Conservation (phyloP, 2,329 filamentous ascomycete genomes). For the Phialemonium atrogriseum region DNA sequence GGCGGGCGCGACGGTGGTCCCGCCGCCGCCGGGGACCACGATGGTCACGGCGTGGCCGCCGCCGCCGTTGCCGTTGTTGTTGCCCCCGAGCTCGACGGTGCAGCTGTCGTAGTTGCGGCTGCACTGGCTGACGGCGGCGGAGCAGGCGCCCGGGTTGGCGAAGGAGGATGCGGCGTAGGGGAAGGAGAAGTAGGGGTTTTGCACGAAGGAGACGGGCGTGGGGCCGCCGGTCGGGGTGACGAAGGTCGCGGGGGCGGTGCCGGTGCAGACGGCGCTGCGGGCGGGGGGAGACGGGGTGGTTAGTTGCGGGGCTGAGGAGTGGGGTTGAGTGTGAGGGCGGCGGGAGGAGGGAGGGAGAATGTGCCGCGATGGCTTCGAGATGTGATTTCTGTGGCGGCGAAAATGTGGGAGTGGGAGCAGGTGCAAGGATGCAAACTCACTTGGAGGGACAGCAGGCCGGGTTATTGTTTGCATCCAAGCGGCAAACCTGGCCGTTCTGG, state of each 20-base stretch:
- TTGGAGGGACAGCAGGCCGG: conserved; percentile 47
- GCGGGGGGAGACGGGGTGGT: no score
- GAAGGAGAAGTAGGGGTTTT: conserved; percentile 52
- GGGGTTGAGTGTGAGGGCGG: no score
- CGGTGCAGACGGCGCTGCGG: conserved; percentile 45
- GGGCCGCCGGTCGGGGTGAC: conserved; percentile 20
- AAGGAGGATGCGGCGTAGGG: conserved; percentile 48
- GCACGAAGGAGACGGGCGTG: conserved; percentile 41
- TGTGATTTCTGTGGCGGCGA: no score
- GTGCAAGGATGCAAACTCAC: no score
- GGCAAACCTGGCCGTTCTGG: conserved; percentile 39
- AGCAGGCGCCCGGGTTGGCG: conserved; percentile 40
- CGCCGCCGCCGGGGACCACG: conserved; percentile 42
- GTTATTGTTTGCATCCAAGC: conserved; percentile 36
- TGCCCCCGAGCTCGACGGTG: conserved; percentile 35
- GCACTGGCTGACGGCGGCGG: conserved; percentile 42
- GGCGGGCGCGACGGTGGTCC: conserved; percentile 47
- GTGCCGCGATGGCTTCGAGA: no score
- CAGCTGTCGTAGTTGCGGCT: conserved; percentile 46
- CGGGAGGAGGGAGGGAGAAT: no score
- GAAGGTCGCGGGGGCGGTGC: conserved; percentile 35
- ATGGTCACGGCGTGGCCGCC: conserved; percentile 45
- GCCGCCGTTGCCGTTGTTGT: conserved; percentile 22
- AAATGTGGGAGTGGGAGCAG: no score
- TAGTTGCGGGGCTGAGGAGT: no score